These are phyloP conservation scores for Graphilbum fragrans DNA, from an alignment of 2,329 filamentous ascomycete genomes.

Conservation along the genomic window DNA sequence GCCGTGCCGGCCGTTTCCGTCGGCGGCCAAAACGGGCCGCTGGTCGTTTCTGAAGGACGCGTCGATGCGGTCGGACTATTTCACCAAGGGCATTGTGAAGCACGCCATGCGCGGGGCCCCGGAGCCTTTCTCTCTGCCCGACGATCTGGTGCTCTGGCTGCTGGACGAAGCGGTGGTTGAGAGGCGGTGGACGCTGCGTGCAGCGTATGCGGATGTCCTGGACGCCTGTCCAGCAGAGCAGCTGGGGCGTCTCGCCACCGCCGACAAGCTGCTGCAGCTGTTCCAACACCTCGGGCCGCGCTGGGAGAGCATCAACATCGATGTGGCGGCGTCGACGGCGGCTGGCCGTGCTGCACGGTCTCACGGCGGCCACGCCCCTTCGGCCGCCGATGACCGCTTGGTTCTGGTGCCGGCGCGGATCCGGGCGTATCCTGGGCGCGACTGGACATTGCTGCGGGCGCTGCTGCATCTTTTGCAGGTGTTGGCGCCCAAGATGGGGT, in stretches of 20 bases:
- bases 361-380: conserved; percentile 9
- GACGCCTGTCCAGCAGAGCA: conserved; percentile 20
- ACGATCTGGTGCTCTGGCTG: conserved; percentile 57
- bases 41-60: conserved; percentile 39
- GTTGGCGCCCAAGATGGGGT: conserved; percentile 21
- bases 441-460: conserved; percentile 32
- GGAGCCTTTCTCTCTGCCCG: conserved; percentile 33
- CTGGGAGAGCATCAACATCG: conserved; percentile 25
- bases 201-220: conserved; percentile 48
- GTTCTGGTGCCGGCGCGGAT: conserved; percentile 1
- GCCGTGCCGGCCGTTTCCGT: conserved; percentile 23
- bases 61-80: conserved; percentile 40
- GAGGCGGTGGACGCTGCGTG: conserved; percentile 31
- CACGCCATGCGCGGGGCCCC: conserved; percentile 28
- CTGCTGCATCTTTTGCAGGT: conserved; percentile 29
- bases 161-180: conserved; percentile 46
- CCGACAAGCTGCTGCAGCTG: conserved; percentile 33
- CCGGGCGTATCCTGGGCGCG: conserved; percentile 15
- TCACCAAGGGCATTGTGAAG: conserved; percentile 50
- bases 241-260: conserved; percentile 29
- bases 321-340: background rate
- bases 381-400: conserved; percentile 27
- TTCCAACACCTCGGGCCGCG: conserved; percentile 48
- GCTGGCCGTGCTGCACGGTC: conserved; percentile 2
- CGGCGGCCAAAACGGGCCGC: conserved; percentile 19